These are phyloP conservation scores for Zygosaccharomyces sapae DNA, from an alignment of 1,139 yeast species.

Conservation along the genomic window DNA sequence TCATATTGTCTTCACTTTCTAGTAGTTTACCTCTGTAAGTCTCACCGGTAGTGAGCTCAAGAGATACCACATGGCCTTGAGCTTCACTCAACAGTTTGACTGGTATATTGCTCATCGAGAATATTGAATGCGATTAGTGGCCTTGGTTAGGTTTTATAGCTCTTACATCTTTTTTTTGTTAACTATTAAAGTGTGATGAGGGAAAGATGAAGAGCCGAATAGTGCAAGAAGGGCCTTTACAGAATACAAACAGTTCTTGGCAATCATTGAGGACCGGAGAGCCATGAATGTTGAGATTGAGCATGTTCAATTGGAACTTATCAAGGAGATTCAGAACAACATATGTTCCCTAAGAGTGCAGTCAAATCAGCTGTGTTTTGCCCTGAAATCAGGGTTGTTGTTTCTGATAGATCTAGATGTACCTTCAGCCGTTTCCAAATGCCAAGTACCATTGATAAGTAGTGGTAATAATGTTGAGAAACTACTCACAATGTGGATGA, in stretches of 20 bases:
- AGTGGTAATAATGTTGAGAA: constrained; percentile 22
- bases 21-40: constrained; percentile 80
- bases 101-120: constrained; percentile 59
- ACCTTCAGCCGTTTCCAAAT: constrained; percentile 28
- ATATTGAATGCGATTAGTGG: constrained; percentile 64
- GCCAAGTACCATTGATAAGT: constrained; percentile 21
- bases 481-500: constrained; percentile 28
- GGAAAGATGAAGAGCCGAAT: constrained; percentile 1
- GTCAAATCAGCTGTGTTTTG: constrained; percentile 28
- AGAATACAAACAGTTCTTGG: neutral
- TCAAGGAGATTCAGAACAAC: constrained; percentile 26
- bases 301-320: constrained; percentile 33
- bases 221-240: neutral
- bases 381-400: constrained; percentile 28
- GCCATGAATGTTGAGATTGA: constrained; percentile 30
- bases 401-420: constrained; percentile 30
- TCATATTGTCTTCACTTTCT: constrained; percentile 86
- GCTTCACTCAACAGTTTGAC: constrained; percentile 85
- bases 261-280: neutral
- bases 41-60: constrained; percentile 83
- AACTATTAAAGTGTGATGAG: neutral
- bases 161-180: neutral
- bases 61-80: constrained; percentile 77
- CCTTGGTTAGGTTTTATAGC: neutral
- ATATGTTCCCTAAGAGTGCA: constrained; percentile 28